Evolutionary conservation across 352 stramenopile species (phyloP).

Genomic region (Phytophthora lateralis): DNA sequence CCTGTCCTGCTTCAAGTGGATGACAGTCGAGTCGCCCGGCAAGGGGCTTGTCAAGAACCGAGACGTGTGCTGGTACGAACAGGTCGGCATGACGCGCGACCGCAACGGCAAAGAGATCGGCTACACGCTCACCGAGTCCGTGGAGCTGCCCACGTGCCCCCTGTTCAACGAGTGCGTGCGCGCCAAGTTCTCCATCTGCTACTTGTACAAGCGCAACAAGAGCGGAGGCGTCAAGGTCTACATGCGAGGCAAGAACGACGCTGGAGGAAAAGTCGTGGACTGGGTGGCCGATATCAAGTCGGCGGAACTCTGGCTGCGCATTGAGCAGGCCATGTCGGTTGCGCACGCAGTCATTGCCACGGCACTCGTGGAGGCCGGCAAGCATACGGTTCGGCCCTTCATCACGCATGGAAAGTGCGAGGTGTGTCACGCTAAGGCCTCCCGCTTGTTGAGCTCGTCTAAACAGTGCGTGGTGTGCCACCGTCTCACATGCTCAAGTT

Average conservation of each 20-base stretch:
- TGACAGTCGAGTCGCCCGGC: conserved; percentile 70
- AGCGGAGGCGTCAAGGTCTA: conserved; percentile 77
- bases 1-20: conserved; percentile 85
- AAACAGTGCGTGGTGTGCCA: conserved; percentile 74
- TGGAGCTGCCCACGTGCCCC: conserved; percentile 73
- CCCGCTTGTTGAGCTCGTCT: conserved; percentile 55
- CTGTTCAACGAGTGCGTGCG: conserved; percentile 70
- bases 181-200: conserved; percentile 74
- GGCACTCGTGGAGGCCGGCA: conserved; percentile 59
- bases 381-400: conserved; percentile 31
- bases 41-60: conserved; percentile 81
- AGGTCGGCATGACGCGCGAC: conserved; percentile 66
- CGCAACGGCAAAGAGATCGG: conserved; percentile 82
- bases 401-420: conserved; percentile 57
- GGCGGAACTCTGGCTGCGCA: conserved; percentile 71
- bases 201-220: conserved; percentile 78
- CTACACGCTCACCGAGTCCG: conserved; percentile 77
- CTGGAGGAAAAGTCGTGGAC: conserved; percentile 71
- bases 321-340: conserved; percentile 55
- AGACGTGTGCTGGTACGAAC: conserved; percentile 83
- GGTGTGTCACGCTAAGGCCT: conserved; percentile 64
- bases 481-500: conserved; percentile 64
- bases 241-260: conserved; percentile 78
- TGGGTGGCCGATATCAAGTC: conserved; percentile 78
- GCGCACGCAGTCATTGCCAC: conserved; percentile 63